Evolutionary conservation across 1,284 basidiomycete genomes (phyloP).

Genomic region (Boletus coffeatus): DNA sequence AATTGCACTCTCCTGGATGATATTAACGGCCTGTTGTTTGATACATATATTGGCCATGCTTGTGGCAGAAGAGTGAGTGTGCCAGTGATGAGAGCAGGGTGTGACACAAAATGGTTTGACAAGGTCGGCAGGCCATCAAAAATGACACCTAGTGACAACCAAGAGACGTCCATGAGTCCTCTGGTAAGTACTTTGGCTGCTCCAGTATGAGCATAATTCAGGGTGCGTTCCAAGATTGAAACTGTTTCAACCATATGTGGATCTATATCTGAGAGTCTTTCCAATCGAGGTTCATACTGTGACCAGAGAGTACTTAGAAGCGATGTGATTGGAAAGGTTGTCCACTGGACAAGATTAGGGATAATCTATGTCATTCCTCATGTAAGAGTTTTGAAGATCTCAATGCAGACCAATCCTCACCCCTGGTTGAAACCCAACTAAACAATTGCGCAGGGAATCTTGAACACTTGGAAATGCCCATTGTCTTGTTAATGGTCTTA

Average conservation of each 20-base stretch:
- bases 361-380: too few relatives aligned
- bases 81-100: neutral
- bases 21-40: neutral
- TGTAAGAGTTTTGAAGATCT: too few relatives aligned
- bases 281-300: neutral
- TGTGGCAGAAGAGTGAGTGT: neutral
- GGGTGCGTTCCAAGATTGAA: neutral
- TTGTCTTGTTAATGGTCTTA: too few relatives aligned
- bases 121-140: neutral
- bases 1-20: neutral
- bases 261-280: neutral
- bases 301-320: too few relatives aligned
- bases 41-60: neutral
- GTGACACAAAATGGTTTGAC: neutral
- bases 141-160: neutral
- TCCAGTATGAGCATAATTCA: neutral
- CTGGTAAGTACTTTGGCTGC: neutral
- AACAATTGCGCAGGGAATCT: too few relatives aligned
- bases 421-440: too few relatives aligned
- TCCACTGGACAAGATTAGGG: too few relatives aligned
- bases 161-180: neutral
- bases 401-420: too few relatives aligned
- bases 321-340: too few relatives aligned
- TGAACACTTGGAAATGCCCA: too few relatives aligned
- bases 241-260: neutral